Evolutionary conservation across 805 yeast species (phyloP), one percentile per base, ranked within the genome.

Genomic region (Dipodascus albidus): DNA sequence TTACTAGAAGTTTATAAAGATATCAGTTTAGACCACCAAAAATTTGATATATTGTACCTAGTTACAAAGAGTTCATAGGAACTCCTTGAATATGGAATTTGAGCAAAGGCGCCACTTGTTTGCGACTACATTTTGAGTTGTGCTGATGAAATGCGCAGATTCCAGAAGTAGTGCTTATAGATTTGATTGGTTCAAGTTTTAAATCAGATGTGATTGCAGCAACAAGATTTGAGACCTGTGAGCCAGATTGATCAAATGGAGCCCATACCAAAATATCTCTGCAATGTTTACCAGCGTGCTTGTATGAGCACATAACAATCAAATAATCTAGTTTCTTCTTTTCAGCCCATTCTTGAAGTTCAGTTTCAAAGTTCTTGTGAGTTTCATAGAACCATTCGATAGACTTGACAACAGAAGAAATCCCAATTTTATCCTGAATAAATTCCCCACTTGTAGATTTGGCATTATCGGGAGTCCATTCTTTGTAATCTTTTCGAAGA

Each of bases 401-500:
- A 0, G 87, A 74, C 64, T 79, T 82, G 1, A 84, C 86, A 8
- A 83, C 69, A 0, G 96, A 84, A 49, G 90, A 78, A 61, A 91
- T 83, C 0, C 98, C 98, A 11, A 88, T 72, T 2, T 58, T 53
- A 0, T 59, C 60, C 1, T 62, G 62, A 2, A 64, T 64, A 8
- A 62, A 59, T 17, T 60, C 67, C 8, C 67, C 72, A 38, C 20
- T 17, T n/a, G 20, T 14, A 19, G n/a, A 6, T n/a, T 14, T 17
- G 11, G 33, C 33, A 11, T 41, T 41, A 4, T 47, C 31, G 4
- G 49, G 24, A 11, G 49, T 22, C 70, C 84, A 89, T 61, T 80
- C 80, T 64, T 91, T 91, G 68, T 86, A 91, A 64, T 91, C 99
- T 66, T 89, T 90, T 48, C 82, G 71, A 42, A 93, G 70, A 3